phyloP scores from a whole-genome alignment of 345 rosid genomes.

The Microcos paniculata region DNA sequence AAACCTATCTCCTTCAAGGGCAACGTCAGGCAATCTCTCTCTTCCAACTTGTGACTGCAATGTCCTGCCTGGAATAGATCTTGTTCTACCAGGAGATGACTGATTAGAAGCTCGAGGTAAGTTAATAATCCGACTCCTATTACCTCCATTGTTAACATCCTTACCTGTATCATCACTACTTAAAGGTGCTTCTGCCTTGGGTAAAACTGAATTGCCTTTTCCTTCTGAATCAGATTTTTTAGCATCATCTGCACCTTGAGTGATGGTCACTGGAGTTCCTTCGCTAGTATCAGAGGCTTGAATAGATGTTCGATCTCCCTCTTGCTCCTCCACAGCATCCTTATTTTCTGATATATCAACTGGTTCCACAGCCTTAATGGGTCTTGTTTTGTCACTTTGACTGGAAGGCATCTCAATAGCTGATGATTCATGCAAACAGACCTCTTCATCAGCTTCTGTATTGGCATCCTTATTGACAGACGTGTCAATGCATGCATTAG shows the following conservation, averaged over 20 bases:
- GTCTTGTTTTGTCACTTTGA: slow-evolving; percentile 27
- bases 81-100: slow-evolving; percentile 46
- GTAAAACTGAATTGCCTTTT: slow-evolving; percentile 37
- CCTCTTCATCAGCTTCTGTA: slow-evolving; percentile 23
- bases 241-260: slow-evolving; percentile 35
- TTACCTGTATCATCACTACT: slow-evolving; percentile 36
- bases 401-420: slow-evolving; percentile 27
- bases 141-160: slow-evolving; percentile 46
- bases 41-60: slow-evolving; percentile 41
- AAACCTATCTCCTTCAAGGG: slow-evolving; percentile 47
- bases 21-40: slow-evolving; percentile 57
- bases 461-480: slow-evolving; percentile 19
- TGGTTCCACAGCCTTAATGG: slow-evolving; percentile 21
- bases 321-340: slow-evolving; percentile 29
- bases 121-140: slow-evolving; percentile 59
- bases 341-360: slow-evolving; percentile 25
- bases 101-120: slow-evolving; percentile 44
- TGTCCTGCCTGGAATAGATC: slow-evolving; percentile 47
- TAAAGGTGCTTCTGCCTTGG: slow-evolving; percentile 35
- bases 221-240: slow-evolving; percentile 32
- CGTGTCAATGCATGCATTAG: slow-evolving; percentile 22
- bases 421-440: slow-evolving; percentile 27
- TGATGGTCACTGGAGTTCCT: slow-evolving; percentile 30
- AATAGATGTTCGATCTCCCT: slow-evolving; percentile 31
- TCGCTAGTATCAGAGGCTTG: slow-evolving; percentile 32